A percentile compares a stretch with the other conserved stretches of the same genome.
These are phyloP conservation scores for Nasturtium officinale DNA, from an alignment of 345 rosid genomes.

Conservation along the genomic window DNA sequence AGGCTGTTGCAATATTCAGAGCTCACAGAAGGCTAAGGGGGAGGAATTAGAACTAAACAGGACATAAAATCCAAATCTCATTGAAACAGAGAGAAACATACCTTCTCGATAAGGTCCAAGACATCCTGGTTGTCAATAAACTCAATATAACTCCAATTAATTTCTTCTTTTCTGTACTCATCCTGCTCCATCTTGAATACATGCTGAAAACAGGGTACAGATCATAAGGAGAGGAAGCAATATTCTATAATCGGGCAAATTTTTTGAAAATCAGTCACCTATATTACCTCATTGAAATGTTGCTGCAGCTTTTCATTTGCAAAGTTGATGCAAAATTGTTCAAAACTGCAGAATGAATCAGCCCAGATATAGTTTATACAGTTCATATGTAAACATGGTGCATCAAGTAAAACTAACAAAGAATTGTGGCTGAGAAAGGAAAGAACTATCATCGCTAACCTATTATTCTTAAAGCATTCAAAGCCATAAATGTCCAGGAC, in stretches of 20 bases:
- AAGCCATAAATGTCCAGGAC: slow-evolving; percentile 98
- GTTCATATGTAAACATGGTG: slow-evolving; percentile 23
- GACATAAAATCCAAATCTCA: slow-evolving; percentile 7
- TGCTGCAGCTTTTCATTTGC: slow-evolving; percentile 99
- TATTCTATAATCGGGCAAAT: slow-evolving; percentile 10
- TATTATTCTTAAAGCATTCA: slow-evolving; percentile 89
- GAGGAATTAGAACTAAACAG: slow-evolving; percentile 12
- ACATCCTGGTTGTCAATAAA: slow-evolving; percentile 99
- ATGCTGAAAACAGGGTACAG: slow-evolving; percentile 64
- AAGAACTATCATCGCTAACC: slow-evolving; percentile 49
- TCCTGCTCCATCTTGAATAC: slow-evolving; percentile 99
- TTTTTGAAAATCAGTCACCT: neutral
- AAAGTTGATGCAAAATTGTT: slow-evolving; percentile 98
- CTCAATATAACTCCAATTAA: slow-evolving; percentile 98
- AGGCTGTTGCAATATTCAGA: slow-evolving; percentile 17
- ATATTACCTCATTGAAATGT: slow-evolving; percentile 93
- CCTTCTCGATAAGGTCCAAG: slow-evolving; percentile 97
- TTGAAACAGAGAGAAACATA: slow-evolving; percentile 37
- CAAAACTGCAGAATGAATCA: slow-evolving; percentile 66
- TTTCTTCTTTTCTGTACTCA: slow-evolving; percentile 92
- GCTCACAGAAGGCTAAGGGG: slow-evolving; percentile 7
- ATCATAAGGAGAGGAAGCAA: slow-evolving; percentile 13
- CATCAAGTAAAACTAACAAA: slow-evolving; percentile 13
- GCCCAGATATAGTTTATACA: slow-evolving; percentile 24
- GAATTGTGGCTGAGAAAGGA: neutral